Evolutionary conservation across 345 rosid genomes (phyloP).

Genomic region (Lepidium sativum): DNA sequence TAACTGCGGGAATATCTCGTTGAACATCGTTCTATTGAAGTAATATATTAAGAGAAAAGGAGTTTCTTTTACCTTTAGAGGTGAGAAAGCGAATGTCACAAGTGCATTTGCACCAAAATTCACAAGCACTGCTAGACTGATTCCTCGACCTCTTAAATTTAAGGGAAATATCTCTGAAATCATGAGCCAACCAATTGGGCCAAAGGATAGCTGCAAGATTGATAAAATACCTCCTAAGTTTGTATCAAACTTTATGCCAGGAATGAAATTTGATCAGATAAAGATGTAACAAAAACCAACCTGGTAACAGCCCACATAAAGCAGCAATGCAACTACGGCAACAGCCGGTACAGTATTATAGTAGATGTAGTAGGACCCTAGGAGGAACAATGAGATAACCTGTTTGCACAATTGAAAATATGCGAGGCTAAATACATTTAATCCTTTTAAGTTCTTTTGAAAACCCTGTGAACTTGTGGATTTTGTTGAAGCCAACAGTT

Average conservation of each 20-base stretch:
- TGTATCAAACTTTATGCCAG: neutral
- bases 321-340: constrained; percentile 72
- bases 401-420: constrained; percentile 24
- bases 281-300: constrained; percentile 29
- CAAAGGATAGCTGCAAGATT: constrained; percentile 78
- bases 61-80: constrained; percentile 50
- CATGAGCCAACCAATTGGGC: constrained; percentile 99
- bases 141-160: constrained; percentile 80
- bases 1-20: neutral
- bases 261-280: neutral
- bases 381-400: constrained; percentile 76
- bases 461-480: neutral
- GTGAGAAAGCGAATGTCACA: constrained; percentile 92
- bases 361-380: constrained; percentile 89
- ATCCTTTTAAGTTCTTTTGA: neutral
- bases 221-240: constrained; percentile 5
- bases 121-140: constrained; percentile 82
- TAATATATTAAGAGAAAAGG: neutral
- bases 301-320: constrained; percentile 97
- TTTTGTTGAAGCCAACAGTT: neutral
- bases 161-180: constrained; percentile 89
- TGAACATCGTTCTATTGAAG: neutral
- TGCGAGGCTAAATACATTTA: neutral
- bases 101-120: constrained; percentile 91
- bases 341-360: constrained; percentile 48